These are phyloP conservation scores for Arabidopsis suecica DNA, from an alignment of 345 rosid species.

Conservation along the genomic window DNA sequence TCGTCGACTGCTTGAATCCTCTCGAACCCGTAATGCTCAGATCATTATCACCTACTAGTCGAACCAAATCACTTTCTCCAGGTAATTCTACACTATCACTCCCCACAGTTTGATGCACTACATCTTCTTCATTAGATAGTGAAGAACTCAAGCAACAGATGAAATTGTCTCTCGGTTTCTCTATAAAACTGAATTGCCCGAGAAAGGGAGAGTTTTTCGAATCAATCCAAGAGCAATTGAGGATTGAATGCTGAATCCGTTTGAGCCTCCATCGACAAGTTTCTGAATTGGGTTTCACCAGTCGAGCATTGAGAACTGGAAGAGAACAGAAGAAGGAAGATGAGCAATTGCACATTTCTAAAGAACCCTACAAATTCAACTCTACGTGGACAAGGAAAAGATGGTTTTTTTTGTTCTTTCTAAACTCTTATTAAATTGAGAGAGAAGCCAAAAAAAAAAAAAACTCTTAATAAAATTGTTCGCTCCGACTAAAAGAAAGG, in stretches of 20 bases:
- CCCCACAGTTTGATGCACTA: constrained; percentile 10
- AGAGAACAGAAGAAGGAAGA: constrained; percentile 38
- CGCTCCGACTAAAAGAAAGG: neutral
- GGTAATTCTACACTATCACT: constrained; percentile 2
- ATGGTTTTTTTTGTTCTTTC: neutral
- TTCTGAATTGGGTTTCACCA: neutral
- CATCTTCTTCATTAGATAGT: constrained; percentile 31
- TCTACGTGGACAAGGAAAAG: neutral
- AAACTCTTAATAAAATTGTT: neutral
- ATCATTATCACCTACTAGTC: constrained; percentile 4
- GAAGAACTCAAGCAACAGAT: constrained; percentile 29
- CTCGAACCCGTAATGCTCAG: constrained; percentile 33
- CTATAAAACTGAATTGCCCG: constrained; percentile 50
- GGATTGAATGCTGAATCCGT: constrained; percentile 2
- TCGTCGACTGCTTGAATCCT: constrained; percentile 54
- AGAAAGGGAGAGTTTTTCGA: neutral
- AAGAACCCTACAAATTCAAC: neutral
- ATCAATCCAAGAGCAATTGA: constrained; percentile 1
- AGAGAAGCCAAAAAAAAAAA: too few relatives aligned
- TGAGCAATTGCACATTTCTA: constrained; percentile 51
- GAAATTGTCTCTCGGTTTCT: constrained; percentile 31
- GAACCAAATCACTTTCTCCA: constrained; percentile 44
- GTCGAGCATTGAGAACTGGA: constrained; percentile 30
- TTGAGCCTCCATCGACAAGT: constrained; percentile 3
- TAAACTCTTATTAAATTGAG: too few relatives aligned